Evolutionary conservation across 1,284 basidiomycete genomes (phyloP).

Genomic region (Marasmius fiardii): DNA sequence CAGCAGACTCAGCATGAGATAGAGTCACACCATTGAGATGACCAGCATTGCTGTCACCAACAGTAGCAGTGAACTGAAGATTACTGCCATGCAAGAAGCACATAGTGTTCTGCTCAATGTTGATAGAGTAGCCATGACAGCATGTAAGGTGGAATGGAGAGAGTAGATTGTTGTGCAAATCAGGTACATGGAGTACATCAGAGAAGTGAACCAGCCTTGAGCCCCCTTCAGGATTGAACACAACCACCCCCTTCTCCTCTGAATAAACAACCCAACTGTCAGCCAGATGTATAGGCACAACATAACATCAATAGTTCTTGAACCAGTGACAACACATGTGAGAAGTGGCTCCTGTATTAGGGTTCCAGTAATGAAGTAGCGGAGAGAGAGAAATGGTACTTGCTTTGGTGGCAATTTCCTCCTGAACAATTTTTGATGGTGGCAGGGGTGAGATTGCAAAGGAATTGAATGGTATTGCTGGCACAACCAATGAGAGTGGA

Average conservation of each 20-base stretch:
- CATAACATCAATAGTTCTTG: slow-evolving; percentile 19
- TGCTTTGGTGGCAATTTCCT: slow-evolving; percentile 9
- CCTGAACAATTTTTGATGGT: neutral
- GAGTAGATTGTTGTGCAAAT: slow-evolving; percentile 27
- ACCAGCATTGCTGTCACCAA: slow-evolving; percentile 13
- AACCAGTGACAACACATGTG: slow-evolving; percentile 9
- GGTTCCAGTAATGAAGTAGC: slow-evolving; percentile 4
- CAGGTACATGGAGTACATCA: slow-evolving; percentile 31
- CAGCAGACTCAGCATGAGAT: neutral
- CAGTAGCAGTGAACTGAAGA: slow-evolving; percentile 14
- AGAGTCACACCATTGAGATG: slow-evolving; percentile 2
- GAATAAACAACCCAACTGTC: slow-evolving; percentile 26
- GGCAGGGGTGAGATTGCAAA: too few species aligned
- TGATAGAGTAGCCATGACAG: slow-evolving; percentile 9
- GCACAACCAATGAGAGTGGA: slow-evolving; percentile 2
- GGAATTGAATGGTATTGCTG: neutral
- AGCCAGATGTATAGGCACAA: slow-evolving; percentile 25
- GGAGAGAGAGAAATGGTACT: slow-evolving; percentile 2
- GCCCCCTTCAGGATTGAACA: slow-evolving; percentile 23
- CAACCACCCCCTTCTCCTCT: slow-evolving; percentile 27
- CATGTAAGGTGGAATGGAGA: slow-evolving; percentile 22
- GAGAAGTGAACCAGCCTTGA: slow-evolving; percentile 22
- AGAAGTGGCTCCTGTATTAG: slow-evolving; percentile 10
- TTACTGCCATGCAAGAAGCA: neutral
- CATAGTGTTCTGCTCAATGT: slow-evolving; percentile 15